Evolutionary conservation across 352 stramenopile genomes (phyloP), one percentile per base, ranked within the genome.

Genomic region (Phytophthora foliorum): DNA sequence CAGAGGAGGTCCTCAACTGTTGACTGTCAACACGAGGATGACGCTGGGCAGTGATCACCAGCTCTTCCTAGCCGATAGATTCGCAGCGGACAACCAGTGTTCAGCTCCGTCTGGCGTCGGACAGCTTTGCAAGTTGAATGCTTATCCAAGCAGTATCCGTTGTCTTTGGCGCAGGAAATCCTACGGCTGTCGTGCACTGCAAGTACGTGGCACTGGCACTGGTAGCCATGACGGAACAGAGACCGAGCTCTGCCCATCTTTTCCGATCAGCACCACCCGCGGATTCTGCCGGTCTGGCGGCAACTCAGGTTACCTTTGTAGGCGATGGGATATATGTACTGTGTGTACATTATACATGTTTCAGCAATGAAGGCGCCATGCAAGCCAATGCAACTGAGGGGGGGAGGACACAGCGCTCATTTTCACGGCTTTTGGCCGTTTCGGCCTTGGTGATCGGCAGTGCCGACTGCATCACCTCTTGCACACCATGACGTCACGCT

Each of bases 401-500:
- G 11, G 7, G 8, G 8, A 34, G 29, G 29, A 42, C 36, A n/a
- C 34, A 39, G 34, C 34, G 32, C 34, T 41, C n/a, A 17, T 48
- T 13, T 11, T 24, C 38, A 42, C 41, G 13, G 19, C 29, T 16
- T 45, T 45, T 16, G 17, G 38, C 38, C 14, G 29, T 44, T 44
- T 44, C 27, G 11, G 34, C 34, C 11, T 50, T 46, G 55, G 25
- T 60, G 53, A 51, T 60, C 27, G 36, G 39, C n/a, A 22, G 39
- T 29, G 25, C 29, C 22, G n/a, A 45, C 25, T 51, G 56, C 57
- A 69, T 70, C 67, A 74, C 52, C 21, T 70, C 49, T 67, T 39
- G 41, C 55, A 63, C 51, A 31, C 44, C 25, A 63, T 75, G 67
- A 75, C 55, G 67, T 75, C 67, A 72, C 38, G 29, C 16, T 48